Percentiles rank a stretch among this genome's conserved stretches.
Conservation (phyloP, 148 eudicot genomes). For the Dianthus caryophyllus region DNA sequence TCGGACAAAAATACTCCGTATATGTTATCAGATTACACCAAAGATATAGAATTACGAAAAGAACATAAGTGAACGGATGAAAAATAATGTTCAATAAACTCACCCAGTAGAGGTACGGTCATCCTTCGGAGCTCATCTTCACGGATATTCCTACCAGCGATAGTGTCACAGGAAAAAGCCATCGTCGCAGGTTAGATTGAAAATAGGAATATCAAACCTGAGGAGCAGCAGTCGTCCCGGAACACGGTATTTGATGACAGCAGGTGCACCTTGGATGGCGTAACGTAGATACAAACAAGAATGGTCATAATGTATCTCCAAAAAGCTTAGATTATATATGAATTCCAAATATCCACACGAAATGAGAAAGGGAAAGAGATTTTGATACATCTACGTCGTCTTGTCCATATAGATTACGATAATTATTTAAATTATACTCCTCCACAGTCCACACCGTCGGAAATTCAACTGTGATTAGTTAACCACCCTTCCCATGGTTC, state of each 20-base stretch:
- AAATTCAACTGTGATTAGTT: background rate
- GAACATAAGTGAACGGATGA: too few species aligned
- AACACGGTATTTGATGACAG: conserved; percentile 66
- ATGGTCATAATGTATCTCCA: too few species aligned
- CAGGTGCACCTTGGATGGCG: too few species aligned
- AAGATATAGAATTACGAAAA: background rate
- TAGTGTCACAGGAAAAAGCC: background rate
- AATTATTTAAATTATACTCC: background rate
- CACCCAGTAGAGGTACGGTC: conserved; percentile 71
- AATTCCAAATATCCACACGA: background rate
- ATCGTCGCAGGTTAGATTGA: background rate
- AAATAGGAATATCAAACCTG: conserved; percentile 50
- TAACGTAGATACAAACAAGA: background rate
- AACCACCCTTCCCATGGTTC: background rate
- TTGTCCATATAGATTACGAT: background rate
- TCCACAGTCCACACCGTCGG: background rate
- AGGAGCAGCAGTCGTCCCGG: conserved; percentile 73
- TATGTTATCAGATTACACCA: background rate
- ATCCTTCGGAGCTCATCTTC: conserved; percentile 63
- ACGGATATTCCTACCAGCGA: conserved; percentile 7
- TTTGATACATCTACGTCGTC: too few species aligned
- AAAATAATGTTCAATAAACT: conserved; percentile 19
- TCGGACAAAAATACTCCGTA: background rate
- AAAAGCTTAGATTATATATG: background rate
- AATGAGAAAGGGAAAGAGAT: background rate